A percentile compares a stretch with the other conserved stretches of the same genome.
phyloP scores from a whole-genome alignment of 2,329 filamentous ascomycete genomes.

The Metarhizium brunneum region DNA sequence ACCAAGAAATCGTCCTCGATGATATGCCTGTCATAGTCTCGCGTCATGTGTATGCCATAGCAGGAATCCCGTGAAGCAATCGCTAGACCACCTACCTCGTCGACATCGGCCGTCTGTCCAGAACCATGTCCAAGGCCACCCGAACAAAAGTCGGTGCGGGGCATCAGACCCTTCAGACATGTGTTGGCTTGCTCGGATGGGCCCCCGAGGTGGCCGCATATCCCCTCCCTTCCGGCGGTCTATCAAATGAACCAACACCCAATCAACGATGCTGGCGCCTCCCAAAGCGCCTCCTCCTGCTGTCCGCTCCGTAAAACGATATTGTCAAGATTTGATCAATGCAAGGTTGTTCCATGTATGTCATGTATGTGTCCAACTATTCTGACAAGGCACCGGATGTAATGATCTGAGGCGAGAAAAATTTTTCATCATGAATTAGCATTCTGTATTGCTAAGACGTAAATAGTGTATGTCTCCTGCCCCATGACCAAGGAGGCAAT shows the following conservation, averaged over 20 bases:
- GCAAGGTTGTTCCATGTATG: not conserved
- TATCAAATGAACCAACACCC: not conserved
- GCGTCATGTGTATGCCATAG: not conserved
- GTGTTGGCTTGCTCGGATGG: not conserved
- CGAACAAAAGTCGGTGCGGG: not conserved
- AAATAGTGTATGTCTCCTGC: not conserved
- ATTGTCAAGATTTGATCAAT: not conserved
- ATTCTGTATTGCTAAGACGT: slow-evolving; percentile 2
- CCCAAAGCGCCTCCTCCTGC: not conserved
- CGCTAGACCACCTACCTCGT: not conserved
- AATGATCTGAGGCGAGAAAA: not conserved
- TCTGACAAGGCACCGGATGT: not conserved
- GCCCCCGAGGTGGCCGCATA: slow-evolving; percentile 1
- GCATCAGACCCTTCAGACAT: not conserved
- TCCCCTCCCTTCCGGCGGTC: not conserved
- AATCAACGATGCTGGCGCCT: not conserved
- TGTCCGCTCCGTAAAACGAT: not conserved
- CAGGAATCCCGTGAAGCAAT: not conserved
- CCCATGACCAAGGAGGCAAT: not conserved
- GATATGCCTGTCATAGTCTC: not conserved
- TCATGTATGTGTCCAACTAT: not conserved
- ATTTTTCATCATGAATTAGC: slow-evolving; percentile 3
- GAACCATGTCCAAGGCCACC: not conserved
- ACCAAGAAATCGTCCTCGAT: not conserved
- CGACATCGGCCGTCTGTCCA: not conserved